phyloP scores from a whole-genome alignment of 164 flowering plant genomes.

The Santalum album region DNA sequence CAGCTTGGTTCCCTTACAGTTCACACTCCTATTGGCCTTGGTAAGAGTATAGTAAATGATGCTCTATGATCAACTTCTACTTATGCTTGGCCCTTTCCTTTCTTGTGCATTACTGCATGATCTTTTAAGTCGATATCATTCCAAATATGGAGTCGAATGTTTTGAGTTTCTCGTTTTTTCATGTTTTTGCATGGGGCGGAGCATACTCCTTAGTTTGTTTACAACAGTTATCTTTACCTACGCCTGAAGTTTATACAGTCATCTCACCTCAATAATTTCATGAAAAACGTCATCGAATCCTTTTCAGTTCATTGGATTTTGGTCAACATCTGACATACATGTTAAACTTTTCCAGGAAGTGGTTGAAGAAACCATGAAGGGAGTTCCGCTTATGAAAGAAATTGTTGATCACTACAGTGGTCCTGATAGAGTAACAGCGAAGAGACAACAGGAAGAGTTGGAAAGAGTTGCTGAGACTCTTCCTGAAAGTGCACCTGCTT shows the following conservation, averaged over 20 bases:
- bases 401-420: constrained; percentile 69
- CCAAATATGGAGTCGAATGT: background rate
- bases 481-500: constrained; percentile 55
- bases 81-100: no score
- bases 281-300: no score
- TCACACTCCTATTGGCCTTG: no score
- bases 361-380: constrained; percentile 53
- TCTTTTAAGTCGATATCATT: background rate
- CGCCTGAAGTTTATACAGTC: no score
- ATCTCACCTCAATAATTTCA: no score
- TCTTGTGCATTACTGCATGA: background rate
- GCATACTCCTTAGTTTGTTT: no score
- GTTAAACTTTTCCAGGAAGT: constrained; percentile 40
- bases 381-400: constrained; percentile 50
- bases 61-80: no score
- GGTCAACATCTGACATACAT: background rate
- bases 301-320: background rate
- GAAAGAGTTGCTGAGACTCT: constrained; percentile 73
- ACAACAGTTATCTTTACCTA: no score
- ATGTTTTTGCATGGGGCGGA: no score
- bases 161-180: background rate
- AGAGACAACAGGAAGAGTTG: constrained; percentile 56
- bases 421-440: constrained; percentile 76
- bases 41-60: no score
- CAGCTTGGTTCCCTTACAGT: no score